Base-by-base conservation (phyloP, 2,329 filamentous ascomycete species). In the Fusarium tupiense region DNA sequence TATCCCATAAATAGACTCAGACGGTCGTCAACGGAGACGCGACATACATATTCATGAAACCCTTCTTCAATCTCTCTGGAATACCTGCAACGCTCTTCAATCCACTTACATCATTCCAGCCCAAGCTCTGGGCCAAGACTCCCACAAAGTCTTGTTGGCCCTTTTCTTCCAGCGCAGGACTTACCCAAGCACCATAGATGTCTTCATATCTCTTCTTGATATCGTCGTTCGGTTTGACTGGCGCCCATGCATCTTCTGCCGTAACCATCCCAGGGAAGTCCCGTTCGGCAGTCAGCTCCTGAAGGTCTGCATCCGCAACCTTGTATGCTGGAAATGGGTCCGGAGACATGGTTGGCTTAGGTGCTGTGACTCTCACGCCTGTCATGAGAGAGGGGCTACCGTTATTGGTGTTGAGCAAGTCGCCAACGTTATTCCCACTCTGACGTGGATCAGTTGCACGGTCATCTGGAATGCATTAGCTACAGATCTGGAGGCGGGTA, bases 21-120 rank as follows among this genome's bases (percentile, higher is more conserved):
- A 29, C n/a, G 11, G 29, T 43, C n/a, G 64, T 2, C 35, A 66
- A 38, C 1, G 60, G 60, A 19, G 64, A 49, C 5, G 60, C 60
- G 17, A 66, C 41, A 49, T 66, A 64, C 40, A 66, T 56, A 7
- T 43, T n/a, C 41, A 64, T 66, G 12, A 66, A 66, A 0, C 60
- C 49, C 13, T 16, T 43, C 47, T 57, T 57, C 35, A 66, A 2
- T 20, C 49, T 57, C 13, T 66, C 41, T 5, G 64, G 60, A 38
- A 66, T 66, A 4, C 8, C n/a, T 5, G 64, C 64, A 57, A 66
- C 12, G 5, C 24, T 26, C 40, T 43, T 19, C 3, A 57, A 8
- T 12, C 8, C n/a, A 20, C 24, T 13, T 6, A 12, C 24, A 16
- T 57, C 49, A 13, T 29, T 9, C 64, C 60, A 57, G 3, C 60